A percentile compares a stretch with the other conserved stretches of the same genome.
Conservation (phyloP, 2,329 filamentous ascomycete species). For the Diaporthe velutina region DNA sequence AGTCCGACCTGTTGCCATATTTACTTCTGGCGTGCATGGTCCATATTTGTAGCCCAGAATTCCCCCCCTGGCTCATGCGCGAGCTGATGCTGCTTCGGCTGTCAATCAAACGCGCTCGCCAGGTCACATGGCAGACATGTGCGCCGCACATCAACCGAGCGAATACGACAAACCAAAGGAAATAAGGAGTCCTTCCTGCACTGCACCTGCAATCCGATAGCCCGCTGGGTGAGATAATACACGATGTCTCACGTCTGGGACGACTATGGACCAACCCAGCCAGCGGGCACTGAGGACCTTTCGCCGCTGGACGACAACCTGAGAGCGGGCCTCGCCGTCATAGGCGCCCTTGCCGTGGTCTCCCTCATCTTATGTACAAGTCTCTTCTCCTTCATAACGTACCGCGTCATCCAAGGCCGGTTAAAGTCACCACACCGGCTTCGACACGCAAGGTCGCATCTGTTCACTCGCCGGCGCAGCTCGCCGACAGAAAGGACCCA, state of each 20-base stretch:
- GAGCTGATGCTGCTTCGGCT: not conserved
- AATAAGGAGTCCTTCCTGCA: not conserved
- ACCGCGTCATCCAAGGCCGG: conserved; percentile 19
- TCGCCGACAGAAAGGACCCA: not conserved
- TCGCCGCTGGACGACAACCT: conserved; percentile 15
- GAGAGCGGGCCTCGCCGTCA: conserved; percentile 10
- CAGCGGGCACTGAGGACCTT: conserved; percentile 19
- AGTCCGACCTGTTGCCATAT: not conserved
- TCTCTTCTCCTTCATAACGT: conserved; percentile 30
- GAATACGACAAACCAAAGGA: not conserved
- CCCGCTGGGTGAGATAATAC: not conserved
- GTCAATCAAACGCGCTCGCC: not conserved
- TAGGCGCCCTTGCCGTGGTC: conserved; percentile 12
- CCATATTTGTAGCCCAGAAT: conserved; percentile 14
- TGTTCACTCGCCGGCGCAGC: not conserved
- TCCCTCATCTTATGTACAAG: conserved; percentile 24
- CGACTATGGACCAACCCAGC: conserved; percentile 14
- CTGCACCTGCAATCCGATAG: not conserved
- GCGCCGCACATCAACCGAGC: not conserved
- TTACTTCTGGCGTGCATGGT: not conserved
- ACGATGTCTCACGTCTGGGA: conserved; percentile 21
- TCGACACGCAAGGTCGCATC: not conserved
- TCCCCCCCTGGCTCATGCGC: not conserved
- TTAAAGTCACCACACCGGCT: not conserved
- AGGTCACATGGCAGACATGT: conserved; percentile 20